Conservation (phyloP, 805 yeast genomes). For the Candida sithepensis region DNA sequence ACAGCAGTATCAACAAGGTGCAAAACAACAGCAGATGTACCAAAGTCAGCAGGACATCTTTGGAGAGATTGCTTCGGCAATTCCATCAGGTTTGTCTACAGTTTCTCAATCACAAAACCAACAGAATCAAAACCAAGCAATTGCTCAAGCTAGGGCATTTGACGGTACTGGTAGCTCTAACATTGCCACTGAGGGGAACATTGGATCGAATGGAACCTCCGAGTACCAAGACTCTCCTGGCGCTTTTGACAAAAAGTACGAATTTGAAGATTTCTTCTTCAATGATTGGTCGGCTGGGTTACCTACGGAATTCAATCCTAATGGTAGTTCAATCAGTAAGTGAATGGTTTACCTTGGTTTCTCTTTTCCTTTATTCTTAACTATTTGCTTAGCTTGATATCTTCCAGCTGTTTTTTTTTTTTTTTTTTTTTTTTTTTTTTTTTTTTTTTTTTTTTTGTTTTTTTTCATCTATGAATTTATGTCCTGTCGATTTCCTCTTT, state of each 20-base stretch:
- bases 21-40: background rate
- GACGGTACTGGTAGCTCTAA: constrained; percentile 1
- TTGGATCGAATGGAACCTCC: background rate
- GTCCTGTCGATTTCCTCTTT: background rate
- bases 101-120: constrained; percentile 22
- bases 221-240: constrained; percentile 11
- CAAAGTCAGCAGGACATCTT: constrained; percentile 7
- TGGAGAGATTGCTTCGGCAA: constrained; percentile 17
- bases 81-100: constrained; percentile 32
- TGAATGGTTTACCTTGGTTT: background rate
- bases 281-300: constrained; percentile 25
- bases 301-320: constrained; percentile 17
- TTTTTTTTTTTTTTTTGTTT: background rate
- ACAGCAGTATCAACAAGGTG: background rate
- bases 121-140: constrained; percentile 25
- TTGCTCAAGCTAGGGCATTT: constrained; percentile 25
- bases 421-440: background rate
- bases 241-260: constrained; percentile 15
- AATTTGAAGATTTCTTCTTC: constrained; percentile 27
- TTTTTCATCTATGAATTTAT: background rate
- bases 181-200: background rate
- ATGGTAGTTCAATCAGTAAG: background rate
- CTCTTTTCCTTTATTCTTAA: background rate
- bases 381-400: no score
- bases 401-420: no score